Evolutionary conservation across 23 red algal genomes (phyloP).

Genomic region (Gracilaria vermiculophylla): DNA sequence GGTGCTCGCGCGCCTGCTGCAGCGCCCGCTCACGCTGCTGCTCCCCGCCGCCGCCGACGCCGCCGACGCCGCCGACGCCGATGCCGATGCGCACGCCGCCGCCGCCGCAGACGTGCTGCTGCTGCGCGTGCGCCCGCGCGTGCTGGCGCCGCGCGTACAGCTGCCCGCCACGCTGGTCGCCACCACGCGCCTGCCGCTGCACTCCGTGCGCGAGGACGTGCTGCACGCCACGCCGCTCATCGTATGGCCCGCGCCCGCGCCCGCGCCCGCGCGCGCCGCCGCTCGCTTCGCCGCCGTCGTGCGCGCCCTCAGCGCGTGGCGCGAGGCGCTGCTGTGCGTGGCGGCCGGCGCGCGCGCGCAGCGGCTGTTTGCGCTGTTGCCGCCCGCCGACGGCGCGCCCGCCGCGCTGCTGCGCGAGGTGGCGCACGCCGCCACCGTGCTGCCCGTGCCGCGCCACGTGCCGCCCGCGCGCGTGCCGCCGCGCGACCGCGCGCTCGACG

Average conservation of each 20-base stretch:
- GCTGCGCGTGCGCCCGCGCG: neutral
- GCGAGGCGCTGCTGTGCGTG: constrained; percentile 7
- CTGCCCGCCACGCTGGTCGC: neutral
- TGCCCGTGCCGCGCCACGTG: neutral
- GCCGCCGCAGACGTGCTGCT: too few species aligned
- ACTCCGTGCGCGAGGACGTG: neutral
- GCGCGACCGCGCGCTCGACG: neutral
- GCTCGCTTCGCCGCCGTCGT: neutral
- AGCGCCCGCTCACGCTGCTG: neutral
- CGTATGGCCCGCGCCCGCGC: neutral
- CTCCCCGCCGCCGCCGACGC: neutral
- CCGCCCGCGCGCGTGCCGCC: neutral
- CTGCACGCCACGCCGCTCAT: constrained; percentile 3
- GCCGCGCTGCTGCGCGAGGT: neutral
- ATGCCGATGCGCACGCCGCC: too few species aligned
- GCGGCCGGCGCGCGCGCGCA: neutral
- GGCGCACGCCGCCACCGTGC: neutral
- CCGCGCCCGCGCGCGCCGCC: neutral
- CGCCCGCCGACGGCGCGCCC: neutral
- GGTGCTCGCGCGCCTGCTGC: neutral
- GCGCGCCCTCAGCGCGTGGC: neutral
- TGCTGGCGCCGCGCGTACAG: neutral
- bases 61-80: too few species aligned
- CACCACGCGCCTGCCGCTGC: neutral
- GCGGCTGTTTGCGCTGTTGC: neutral